Evolutionary conservation across 306 rosid species (phyloP).

Genomic region (Cucumis melo): DNA sequence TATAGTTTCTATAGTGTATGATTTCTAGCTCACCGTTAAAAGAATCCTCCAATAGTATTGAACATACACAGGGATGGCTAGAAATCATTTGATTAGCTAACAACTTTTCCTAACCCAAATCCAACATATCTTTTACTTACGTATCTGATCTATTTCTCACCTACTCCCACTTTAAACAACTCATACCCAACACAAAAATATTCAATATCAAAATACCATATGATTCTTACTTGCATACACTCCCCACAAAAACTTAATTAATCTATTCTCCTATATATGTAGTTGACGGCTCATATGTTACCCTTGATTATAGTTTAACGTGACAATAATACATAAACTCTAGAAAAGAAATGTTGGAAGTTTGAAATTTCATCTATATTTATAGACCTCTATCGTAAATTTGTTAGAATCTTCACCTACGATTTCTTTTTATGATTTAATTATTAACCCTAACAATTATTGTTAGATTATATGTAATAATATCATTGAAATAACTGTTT

Average conservation of each 20-base stretch:
- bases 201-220: background rate
- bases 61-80: background rate
- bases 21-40: background rate
- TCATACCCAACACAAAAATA: background rate
- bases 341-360: no score
- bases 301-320: no score
- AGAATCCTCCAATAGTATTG: background rate
- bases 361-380: no score
- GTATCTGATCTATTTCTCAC: background rate
- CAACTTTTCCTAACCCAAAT: background rate
- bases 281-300: no score
- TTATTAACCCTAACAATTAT: no score
- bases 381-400: no score
- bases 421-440: no score
- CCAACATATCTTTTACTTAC: background rate
- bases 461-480: no score
- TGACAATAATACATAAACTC: no score
- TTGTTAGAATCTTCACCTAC: no score
- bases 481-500: no score
- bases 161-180: slow-evolving; percentile 1
- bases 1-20: background rate
- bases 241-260: background rate
- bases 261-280: no score
- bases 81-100: background rate
- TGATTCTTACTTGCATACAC: background rate